A percentile compares a stretch with the other conserved stretches of the same genome.
Evolutionary conservation across 2,329 filamentous ascomycete genomes (phyloP).

Genomic region (Fonsecaea pugnacius): DNA sequence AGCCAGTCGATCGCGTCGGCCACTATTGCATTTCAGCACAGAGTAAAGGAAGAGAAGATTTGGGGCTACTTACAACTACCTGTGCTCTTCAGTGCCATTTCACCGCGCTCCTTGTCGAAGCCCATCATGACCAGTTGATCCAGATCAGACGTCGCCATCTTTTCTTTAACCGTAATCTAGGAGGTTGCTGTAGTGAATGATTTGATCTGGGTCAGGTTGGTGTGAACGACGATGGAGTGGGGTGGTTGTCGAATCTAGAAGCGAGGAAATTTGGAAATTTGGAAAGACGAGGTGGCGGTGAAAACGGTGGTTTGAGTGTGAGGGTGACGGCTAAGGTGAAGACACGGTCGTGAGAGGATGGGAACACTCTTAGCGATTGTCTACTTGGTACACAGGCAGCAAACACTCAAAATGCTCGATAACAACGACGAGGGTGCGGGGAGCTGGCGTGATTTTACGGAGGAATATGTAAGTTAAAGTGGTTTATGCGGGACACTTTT

Average conservation of each 20-base stretch:
- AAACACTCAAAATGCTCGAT: not conserved
- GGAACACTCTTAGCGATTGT: not conserved
- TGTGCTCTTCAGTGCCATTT: slow-evolving; percentile 81
- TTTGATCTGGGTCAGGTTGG: not conserved
- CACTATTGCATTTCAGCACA: slow-evolving; percentile 56
- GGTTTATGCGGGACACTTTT: not conserved
- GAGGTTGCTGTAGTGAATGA: not conserved
- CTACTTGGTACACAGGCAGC: not conserved
- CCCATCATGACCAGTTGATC: slow-evolving; percentile 69
- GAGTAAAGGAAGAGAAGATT: not conserved
- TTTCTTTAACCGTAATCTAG: not conserved
- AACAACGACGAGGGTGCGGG: slow-evolving; percentile 9
- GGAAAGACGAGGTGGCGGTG: not conserved
- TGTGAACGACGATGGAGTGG: not conserved
- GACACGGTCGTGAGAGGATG: slow-evolving; percentile 1
- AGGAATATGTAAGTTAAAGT: not conserved
- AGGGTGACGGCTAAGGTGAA: not conserved
- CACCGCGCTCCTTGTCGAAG: slow-evolving; percentile 81
- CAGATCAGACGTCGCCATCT: slow-evolving; percentile 54
- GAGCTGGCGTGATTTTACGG: not conserved
- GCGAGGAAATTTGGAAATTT: not conserved
- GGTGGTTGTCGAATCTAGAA: not conserved
- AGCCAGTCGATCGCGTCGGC: slow-evolving; percentile 93
- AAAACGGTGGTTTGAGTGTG: not conserved
- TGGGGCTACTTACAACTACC: slow-evolving; percentile 68